Conservation (phyloP, 2,329 filamentous ascomycete genomes). For the Epichloe typhina region DNA sequence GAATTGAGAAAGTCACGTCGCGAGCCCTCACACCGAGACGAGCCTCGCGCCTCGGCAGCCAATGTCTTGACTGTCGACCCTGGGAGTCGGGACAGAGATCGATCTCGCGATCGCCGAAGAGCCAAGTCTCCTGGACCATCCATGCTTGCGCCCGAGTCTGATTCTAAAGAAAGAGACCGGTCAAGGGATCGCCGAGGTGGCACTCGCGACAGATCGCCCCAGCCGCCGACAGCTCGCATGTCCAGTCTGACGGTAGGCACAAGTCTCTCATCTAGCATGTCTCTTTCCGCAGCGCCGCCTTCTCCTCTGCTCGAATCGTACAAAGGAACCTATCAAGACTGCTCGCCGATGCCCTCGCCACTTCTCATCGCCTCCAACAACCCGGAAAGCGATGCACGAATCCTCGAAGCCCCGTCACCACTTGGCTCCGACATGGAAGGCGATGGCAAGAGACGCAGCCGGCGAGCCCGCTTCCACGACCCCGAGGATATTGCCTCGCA, state of each 20-base stretch:
- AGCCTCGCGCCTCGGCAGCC: conserved; percentile 23
- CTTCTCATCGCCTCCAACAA: conserved; percentile 39
- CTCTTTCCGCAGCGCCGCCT: conserved; percentile 48
- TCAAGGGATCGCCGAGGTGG: conserved; percentile 21
- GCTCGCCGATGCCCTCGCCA: conserved; percentile 88
- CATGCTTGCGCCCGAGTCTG: conserved; percentile 11
- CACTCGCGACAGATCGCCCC: conserved; percentile 30
- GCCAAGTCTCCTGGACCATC: conserved; percentile 15
- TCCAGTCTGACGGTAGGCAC: conserved; percentile 38
- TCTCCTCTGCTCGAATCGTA: conserved; percentile 88
- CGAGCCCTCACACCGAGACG: conserved; percentile 16
- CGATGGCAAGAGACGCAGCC: conserved; percentile 31
- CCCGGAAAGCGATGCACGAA: conserved; percentile 34
- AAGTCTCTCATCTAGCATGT: conserved; percentile 25
- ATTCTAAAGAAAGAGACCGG: conserved; percentile 9
- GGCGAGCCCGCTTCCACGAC: conserved; percentile 72
- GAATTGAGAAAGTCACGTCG: conserved; percentile 10
- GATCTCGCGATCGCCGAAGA: conserved; percentile 20
- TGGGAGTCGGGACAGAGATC: conserved; percentile 20
- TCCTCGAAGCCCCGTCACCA: conserved; percentile 39
- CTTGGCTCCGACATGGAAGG: conserved; percentile 32
- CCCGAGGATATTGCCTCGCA: conserved; percentile 64
- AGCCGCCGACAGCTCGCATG: conserved; percentile 36
- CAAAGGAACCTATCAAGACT: conserved; percentile 83
- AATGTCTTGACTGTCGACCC: conserved; percentile 32